These are phyloP conservation scores for Mycena capillaripes DNA, from an alignment of 768 basidiomycete genomes.

Conservation along the genomic window DNA sequence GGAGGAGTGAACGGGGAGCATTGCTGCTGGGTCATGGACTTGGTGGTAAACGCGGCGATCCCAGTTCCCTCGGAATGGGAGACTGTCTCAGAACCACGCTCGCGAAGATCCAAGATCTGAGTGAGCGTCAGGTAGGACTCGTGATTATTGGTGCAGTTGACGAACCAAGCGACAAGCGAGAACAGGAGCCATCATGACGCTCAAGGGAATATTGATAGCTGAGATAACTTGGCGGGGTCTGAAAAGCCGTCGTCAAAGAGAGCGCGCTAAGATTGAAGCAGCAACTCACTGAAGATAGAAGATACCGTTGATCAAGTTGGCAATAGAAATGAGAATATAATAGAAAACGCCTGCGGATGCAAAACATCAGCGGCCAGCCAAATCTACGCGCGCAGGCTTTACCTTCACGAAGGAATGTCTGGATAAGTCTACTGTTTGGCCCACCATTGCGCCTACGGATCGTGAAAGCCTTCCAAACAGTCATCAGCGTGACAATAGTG, in stretches of 20 bases:
- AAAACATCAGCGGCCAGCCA: neutral
- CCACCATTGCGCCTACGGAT: conserved; percentile 84
- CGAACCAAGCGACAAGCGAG: conserved; percentile 83
- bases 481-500: conserved; percentile 85
- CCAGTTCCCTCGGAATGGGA: conserved; percentile 82
- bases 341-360: conserved; percentile 77
- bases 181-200: conserved; percentile 86
- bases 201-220: conserved; percentile 87
- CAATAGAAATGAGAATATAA: conserved; percentile 88
- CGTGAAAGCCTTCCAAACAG: conserved; percentile 82
- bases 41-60: conserved; percentile 75
- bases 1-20: conserved; percentile 69
- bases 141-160: neutral
- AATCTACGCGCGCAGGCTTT: conserved; percentile 10
- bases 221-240: conserved; percentile 56
- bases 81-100: conserved; percentile 85
- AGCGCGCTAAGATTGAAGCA: too few species aligned
- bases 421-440: conserved; percentile 83
- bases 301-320: conserved; percentile 88
- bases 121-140: conserved; percentile 11
- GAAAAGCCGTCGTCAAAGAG: neutral
- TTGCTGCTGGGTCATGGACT: conserved; percentile 66
- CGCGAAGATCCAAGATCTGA: conserved; percentile 85
- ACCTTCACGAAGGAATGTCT: conserved; percentile 90
- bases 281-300: conserved; percentile 84